Evolutionary conservation across 106 monocot species (phyloP), one percentile per base, ranked within the genome.

Genomic region (Amphibolis antarctica): DNA sequence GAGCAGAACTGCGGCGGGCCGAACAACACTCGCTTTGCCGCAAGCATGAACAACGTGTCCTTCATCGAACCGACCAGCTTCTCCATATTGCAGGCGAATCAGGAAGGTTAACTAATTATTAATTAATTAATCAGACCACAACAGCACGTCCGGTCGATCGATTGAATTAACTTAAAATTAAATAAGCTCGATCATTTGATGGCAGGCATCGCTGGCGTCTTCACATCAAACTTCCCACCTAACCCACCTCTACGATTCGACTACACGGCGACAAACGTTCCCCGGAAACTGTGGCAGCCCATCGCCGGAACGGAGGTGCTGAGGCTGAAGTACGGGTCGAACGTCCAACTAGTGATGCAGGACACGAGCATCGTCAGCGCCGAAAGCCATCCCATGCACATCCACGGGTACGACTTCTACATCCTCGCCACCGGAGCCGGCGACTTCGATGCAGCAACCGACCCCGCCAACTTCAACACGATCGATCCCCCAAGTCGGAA

Each of bases 371-470:
- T 85, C 44, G 51, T 85, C 23, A 48, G 75, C 0, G 74, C 57
- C 3, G 78, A 85, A 64, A 81, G 75, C 53, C 85, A 85, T 49
- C 85, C 85, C 5, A 81, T 81, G 47, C 85, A 85, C 68, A 45
- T 81, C 60, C 85, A 85, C 30, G 85, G 85, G 1, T 78, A 85
- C 56, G 71, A 85, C 31, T 85, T 85, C 55, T 85, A 85, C 78
- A 51, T 81, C 10, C 77, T 85, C 22, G 85, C 71, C 1, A 63
- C 46, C 30, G 85, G 85, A 18, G 67, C 67, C 25, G 81, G 85
- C 42, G 78, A 85, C 75, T 81, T 77, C 62, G 19, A 85, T 46
- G 55, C 67, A 0, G 55, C 20, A 0, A 75, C 28, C 30, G 78
- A 81, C 66, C 15, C 55, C 0, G 59, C 55, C 0, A 74, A 58